Conservation (phyloP, 2,329 filamentous ascomycete genomes). For the Colletotrichum filicis region DNA sequence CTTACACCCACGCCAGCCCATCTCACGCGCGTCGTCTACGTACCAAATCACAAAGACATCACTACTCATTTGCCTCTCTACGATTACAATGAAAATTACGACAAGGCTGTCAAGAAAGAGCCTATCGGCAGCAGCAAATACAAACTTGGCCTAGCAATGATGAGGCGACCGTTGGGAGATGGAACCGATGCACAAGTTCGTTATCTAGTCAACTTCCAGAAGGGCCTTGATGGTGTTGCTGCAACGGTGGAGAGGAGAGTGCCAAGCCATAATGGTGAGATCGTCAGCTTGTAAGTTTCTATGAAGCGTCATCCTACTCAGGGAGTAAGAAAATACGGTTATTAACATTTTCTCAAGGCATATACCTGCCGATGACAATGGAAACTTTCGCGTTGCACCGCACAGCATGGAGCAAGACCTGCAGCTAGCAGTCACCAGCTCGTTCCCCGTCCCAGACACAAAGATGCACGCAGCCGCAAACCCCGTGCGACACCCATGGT, state of each 20-base stretch:
- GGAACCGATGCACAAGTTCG: conserved; percentile 31
- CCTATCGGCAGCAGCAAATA: conserved; percentile 30
- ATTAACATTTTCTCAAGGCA: not conserved
- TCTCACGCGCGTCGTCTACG: conserved; percentile 31
- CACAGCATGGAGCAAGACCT: not conserved
- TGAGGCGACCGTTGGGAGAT: conserved; percentile 32
- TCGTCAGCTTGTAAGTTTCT: conserved; percentile 8
- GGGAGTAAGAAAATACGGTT: not conserved
- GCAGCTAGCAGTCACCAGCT: not conserved
- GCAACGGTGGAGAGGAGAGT: conserved; percentile 4
- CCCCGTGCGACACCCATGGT: conserved; percentile 20
- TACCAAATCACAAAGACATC: conserved; percentile 22
- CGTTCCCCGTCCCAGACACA: conserved; percentile 8
- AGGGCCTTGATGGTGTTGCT: not conserved
- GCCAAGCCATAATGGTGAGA: not conserved
- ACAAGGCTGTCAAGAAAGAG: conserved; percentile 6
- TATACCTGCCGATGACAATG: not conserved
- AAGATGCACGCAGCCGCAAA: not conserved
- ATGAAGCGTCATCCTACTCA: not conserved
- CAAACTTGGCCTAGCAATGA: conserved; percentile 30
- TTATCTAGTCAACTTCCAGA: conserved; percentile 23
- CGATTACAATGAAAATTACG: conserved; percentile 27
- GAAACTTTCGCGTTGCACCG: not conserved
- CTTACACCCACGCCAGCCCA: conserved; percentile 20
- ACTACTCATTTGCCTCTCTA: conserved; percentile 34